These are phyloP conservation scores for Epichloe coenophiala DNA, from an alignment of 2,329 filamentous ascomycete species.

Conservation along the genomic window DNA sequence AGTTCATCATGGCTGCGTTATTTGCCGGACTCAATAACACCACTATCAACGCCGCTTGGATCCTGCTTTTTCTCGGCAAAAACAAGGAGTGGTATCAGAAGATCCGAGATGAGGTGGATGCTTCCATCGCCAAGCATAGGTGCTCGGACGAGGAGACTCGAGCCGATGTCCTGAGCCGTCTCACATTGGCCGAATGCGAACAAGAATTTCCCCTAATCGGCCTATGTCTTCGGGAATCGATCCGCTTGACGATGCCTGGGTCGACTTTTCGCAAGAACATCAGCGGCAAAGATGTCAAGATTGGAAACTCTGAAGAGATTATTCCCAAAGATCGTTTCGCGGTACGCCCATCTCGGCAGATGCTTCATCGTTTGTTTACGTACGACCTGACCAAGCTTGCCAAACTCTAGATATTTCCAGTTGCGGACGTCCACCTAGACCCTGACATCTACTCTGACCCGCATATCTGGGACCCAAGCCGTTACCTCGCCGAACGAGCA, in stretches of 20 bases:
- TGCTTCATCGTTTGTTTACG: too few relatives aligned
- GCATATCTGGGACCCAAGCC: conserved; percentile 32
- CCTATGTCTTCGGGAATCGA: conserved; percentile 37
- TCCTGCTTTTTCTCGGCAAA: conserved; percentile 35
- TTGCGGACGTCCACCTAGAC: conserved; percentile 36
- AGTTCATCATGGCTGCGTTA: conserved; percentile 39
- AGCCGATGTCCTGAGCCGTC: conserved; percentile 24
- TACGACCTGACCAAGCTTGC: neutral
- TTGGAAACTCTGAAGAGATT: conserved; percentile 31
- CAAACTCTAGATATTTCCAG: conserved; percentile 21
- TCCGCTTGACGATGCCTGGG: conserved; percentile 35
- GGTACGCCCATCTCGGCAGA: conserved; percentile 8
- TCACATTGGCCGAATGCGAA: conserved; percentile 42
- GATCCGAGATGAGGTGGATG: conserved; percentile 32
- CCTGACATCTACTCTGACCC: conserved; percentile 34
- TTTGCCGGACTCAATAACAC: conserved; percentile 44
- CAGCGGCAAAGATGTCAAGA: conserved; percentile 28
- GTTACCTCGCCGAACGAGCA: conserved; percentile 31
- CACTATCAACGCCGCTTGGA: conserved; percentile 39
- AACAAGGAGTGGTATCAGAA: conserved; percentile 31
- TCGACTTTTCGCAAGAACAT: conserved; percentile 38
- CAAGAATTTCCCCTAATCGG: conserved; percentile 37
- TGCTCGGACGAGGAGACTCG: conserved; percentile 14
- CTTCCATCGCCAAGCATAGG: conserved; percentile 29
- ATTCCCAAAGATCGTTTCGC: conserved; percentile 35